These are phyloP conservation scores for Hordeum marinum DNA, from an alignment of 176 grass and related monocot species.

Conservation along the genomic window DNA sequence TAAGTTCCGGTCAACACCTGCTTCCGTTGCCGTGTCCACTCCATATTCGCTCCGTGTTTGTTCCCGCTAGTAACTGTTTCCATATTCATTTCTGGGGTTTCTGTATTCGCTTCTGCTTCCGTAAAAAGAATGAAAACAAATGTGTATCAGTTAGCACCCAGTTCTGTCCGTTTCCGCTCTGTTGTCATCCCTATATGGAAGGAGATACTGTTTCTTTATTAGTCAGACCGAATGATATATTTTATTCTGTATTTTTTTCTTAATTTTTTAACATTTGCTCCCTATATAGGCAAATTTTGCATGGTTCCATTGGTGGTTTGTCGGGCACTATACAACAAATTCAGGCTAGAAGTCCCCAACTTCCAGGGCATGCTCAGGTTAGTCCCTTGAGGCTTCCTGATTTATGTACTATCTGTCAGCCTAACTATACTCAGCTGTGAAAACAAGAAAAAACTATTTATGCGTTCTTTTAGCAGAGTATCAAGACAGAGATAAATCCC, in stretches of 20 bases:
- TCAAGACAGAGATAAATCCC: conserved; percentile 92
- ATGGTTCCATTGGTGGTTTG: conserved; percentile 75
- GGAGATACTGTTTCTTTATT: not conserved
- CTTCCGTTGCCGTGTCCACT: too few species aligned
- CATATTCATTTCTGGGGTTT: too few species aligned
- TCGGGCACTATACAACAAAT: conserved; percentile 82
- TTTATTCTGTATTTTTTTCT: not conserved
- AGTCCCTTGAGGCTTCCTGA: conserved; percentile 12
- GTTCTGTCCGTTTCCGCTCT: too few species aligned
- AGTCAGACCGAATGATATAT: too few species aligned
- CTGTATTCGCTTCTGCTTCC: too few species aligned
- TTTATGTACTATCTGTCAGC: not conserved
- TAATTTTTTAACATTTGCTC: not conserved
- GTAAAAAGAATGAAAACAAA: too few species aligned
- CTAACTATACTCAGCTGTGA: not conserved
- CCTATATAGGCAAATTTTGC: conserved; percentile 77
- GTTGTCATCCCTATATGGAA: too few species aligned
- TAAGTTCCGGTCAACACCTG: too few species aligned
- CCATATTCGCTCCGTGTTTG: too few species aligned
- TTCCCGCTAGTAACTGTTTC: too few species aligned
- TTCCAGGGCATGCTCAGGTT: conserved; percentile 86
- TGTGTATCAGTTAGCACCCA: too few species aligned
- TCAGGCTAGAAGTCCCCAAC: conserved; percentile 75
- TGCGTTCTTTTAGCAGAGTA: conserved; percentile 51
- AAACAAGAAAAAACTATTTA: conserved; percentile 5